Conservation (phyloP, 192 early-diverging fungal species). For the Phycomyces nitens region DNA sequence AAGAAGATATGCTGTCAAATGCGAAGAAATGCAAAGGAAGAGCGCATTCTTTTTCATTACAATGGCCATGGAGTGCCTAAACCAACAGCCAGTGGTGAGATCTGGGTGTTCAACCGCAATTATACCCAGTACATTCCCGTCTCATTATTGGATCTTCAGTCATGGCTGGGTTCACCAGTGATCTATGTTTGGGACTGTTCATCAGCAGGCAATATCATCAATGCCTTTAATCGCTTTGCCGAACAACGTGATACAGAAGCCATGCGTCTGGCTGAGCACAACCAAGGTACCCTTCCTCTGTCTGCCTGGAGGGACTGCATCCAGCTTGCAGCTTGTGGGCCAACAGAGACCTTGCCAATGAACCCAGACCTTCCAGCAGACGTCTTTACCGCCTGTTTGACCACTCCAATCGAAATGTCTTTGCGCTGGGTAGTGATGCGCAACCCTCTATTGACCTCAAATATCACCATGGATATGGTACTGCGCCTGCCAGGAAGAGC, state of each 20-base stretch:
- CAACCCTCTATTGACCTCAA: conserved; percentile 67
- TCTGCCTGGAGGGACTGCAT: conserved; percentile 72
- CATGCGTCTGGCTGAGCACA: conserved; percentile 37
- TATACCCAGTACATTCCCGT: conserved; percentile 99
- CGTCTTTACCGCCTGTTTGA: conserved; percentile 93
- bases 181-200: conserved; percentile 98
- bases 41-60: conserved; percentile 95
- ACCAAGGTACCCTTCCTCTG: conserved; percentile 41
- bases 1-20: conserved; percentile 84
- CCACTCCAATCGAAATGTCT: conserved; percentile 93
- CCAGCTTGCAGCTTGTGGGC: conserved; percentile 88
- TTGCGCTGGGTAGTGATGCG: conserved; percentile 88
- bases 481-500: conserved; percentile 79
- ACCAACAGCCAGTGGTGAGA: conserved; percentile 90
- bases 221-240: conserved; percentile 86
- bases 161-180: conserved; percentile 91
- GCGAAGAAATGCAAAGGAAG: conserved; percentile 84
- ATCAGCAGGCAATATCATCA: conserved; percentile 85
- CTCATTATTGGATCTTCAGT: conserved; percentile 85
- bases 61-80: conserved; percentile 98
- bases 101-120: conserved; percentile 98
- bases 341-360: conserved; percentile 85
- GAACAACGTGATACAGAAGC: conserved; percentile 79
- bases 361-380: conserved; percentile 94
- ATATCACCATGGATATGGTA: conserved; percentile 86